Evolutionary conservation across 495 filamentous ascomycete genomes (phyloP), one percentile per base, ranked within the genome.

Genomic region (Penicillium cinerascens): DNA sequence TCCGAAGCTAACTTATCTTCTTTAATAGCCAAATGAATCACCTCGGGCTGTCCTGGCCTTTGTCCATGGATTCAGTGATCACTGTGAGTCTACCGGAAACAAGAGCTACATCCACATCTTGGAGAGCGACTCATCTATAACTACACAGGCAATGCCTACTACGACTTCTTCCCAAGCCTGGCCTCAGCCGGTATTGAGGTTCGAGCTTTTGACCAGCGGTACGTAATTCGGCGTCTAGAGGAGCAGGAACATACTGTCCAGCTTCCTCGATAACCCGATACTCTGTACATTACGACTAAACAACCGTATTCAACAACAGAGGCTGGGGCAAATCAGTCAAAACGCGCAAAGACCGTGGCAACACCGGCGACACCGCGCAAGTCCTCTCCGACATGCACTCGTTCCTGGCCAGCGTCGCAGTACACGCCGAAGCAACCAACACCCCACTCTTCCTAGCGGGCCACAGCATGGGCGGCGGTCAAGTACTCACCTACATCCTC

Each of bases 1-100:
- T 23, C 22, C 6, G 22, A 15, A 33, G 11, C 29, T 33, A 13
- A 33, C 10, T 13, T 33, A 33, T 33, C 29, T 33, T 13, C 11
- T 33, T 13, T 11, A 3, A 50, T 29, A 84, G 83, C 79, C 84
- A 29, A 59, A 68, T 15, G 71, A 66, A 35, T 59, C 74, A 3
- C 68, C 76, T 10, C 78, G 79, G 51, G 90, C 92, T 13, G 84
- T 85, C 23, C 56, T 93, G 17, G 77, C 91, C 52, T 84, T 92
- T 64, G 67, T 96, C 52, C 92, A 96, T 70, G 91, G 91, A 55
- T 96, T 89, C 78, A 87, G 82, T 57, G 92, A 96, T 71, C 91
- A 96, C 63, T 55, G 59, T 62, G 29, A 52, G 59, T 77, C 35
- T 18, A 16, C 6, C 21, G 1, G 3, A 2, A 27, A 33, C 11